phyloP scores from a whole-genome alignment of 768 basidiomycete genomes.

The Daedalea quercina region DNA sequence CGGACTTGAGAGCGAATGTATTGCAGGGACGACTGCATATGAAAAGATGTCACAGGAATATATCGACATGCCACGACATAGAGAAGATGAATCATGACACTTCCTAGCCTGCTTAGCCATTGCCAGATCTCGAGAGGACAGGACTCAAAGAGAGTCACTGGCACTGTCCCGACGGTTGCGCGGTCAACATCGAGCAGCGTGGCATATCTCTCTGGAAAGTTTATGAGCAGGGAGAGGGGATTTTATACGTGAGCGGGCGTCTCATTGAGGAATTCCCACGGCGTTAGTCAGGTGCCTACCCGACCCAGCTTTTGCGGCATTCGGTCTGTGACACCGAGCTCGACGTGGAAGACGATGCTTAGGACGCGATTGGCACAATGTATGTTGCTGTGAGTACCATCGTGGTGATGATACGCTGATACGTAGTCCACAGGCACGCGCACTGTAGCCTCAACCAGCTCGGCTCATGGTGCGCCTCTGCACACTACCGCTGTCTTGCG shows the following conservation, averaged over 20 bases:
- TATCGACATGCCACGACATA: conserved; percentile 62
- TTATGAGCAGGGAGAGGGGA: conserved; percentile 7
- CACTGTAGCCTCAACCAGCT: conserved; percentile 34
- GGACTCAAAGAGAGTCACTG: conserved; percentile 48
- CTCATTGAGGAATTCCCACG: conserved; percentile 32
- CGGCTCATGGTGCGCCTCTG: conserved; percentile 27
- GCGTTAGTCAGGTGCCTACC: neutral
- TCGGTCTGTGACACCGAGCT: conserved; percentile 7
- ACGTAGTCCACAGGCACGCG: conserved; percentile 24
- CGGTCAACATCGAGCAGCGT: conserved; percentile 52
- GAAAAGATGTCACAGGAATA: conserved; percentile 41
- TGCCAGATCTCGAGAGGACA: conserved; percentile 45
- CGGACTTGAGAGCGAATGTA: no score
- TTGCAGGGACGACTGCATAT: neutral
- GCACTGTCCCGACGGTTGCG: conserved; percentile 57
- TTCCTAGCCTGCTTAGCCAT: conserved; percentile 48
- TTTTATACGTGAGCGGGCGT: conserved; percentile 18
- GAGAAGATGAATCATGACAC: conserved; percentile 47
- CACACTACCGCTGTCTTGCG: conserved; percentile 41
- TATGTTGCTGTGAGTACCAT: conserved; percentile 10
- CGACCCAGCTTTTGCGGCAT: conserved; percentile 1
- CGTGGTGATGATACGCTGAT: neutral
- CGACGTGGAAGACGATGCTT: conserved; percentile 16
- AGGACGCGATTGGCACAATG: conserved; percentile 20
- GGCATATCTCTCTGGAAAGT: conserved; percentile 45